A percentile compares a stretch with the other conserved stretches of the same genome.
Conservation (phyloP, 23 red algal genomes). For the Gracilaria gracilis region DNA sequence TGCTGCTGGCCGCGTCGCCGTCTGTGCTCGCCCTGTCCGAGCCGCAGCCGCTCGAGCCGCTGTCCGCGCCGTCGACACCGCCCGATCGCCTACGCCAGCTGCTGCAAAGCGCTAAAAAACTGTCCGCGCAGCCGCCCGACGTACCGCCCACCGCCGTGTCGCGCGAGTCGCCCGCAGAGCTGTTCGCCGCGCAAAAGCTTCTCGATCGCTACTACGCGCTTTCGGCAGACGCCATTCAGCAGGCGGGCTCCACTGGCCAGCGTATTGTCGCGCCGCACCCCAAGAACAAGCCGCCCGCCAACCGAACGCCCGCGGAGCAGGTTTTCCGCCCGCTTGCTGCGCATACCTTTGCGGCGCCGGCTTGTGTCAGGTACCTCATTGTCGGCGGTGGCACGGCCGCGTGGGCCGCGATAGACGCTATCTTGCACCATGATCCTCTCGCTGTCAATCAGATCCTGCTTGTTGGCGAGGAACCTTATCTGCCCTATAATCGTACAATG, state of each 20-base stretch:
- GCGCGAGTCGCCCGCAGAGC: neutral
- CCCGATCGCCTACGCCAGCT: neutral
- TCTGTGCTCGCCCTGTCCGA: neutral
- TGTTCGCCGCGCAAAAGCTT: slow-evolving; percentile 4
- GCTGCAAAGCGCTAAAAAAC: neutral
- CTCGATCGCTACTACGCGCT: slow-evolving; percentile 59
- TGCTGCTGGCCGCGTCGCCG: slow-evolving; percentile 7
- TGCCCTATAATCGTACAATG: slow-evolving; percentile 86
- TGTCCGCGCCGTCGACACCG: neutral
- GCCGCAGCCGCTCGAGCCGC: neutral
- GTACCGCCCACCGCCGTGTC: neutral
- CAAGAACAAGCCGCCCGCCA: neutral
- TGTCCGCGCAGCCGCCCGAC: neutral
- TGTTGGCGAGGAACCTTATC: slow-evolving; percentile 58
- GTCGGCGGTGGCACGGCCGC: slow-evolving; percentile 83
- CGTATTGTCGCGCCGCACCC: neutral
- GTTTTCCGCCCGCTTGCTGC: slow-evolving; percentile 32
- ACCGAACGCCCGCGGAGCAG: neutral
- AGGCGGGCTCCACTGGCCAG: neutral
- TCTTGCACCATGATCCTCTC: slow-evolving; percentile 41
- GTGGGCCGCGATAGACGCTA: slow-evolving; percentile 79
- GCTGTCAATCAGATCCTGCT: slow-evolving; percentile 57
- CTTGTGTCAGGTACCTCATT: slow-evolving; percentile 67
- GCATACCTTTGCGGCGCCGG: neutral
- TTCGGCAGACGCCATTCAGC: slow-evolving; percentile 37